A percentile compares a stretch with the other conserved stretches of the same genome.
These are phyloP conservation scores for Lentinula guzmanii DNA, from an alignment of 768 basidiomycete species.

Conservation along the genomic window DNA sequence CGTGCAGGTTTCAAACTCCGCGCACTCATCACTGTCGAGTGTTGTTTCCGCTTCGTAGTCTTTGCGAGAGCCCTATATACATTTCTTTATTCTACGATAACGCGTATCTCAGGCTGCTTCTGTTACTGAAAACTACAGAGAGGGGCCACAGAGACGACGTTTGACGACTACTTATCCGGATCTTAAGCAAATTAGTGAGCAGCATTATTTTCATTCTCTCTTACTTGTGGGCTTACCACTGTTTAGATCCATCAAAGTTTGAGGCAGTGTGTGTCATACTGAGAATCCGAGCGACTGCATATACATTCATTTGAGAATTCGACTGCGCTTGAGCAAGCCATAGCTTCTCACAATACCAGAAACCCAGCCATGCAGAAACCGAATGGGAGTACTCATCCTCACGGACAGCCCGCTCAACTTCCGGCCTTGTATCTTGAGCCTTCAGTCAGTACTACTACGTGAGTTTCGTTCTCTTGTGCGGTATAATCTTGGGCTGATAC, in stretches of 20 bases:
- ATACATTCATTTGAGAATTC: not conserved
- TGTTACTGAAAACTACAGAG: not conserved
- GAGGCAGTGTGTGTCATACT: not conserved
- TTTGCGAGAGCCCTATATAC: not conserved
- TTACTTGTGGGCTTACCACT: not conserved
- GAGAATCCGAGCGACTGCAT: not conserved
- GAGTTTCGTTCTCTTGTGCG: constrained; percentile 21
- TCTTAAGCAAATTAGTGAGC: not conserved
- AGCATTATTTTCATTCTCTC: not conserved
- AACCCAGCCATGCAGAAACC: not conserved
- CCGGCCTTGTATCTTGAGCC: constrained; percentile 44
- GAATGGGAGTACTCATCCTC: not conserved
- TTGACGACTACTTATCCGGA: not conserved
- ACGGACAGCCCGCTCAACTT: not conserved
- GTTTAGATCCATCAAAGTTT: not conserved
- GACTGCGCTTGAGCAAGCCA: not conserved
- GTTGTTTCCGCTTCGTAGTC: not conserved
- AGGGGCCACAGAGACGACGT: not conserved
- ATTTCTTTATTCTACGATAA: not conserved
- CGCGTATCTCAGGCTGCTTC: not conserved
- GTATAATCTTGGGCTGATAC: constrained; percentile 5
- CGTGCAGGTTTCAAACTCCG: not conserved
- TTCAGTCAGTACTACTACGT: constrained; percentile 84
- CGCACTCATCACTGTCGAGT: not conserved
- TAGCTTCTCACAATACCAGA: not conserved